Percentiles rank a stretch among this genome's conserved stretches.
phyloP scores from a whole-genome alignment of 2,329 filamentous ascomycete species.

The Endoconidiophora laricicola region DNA sequence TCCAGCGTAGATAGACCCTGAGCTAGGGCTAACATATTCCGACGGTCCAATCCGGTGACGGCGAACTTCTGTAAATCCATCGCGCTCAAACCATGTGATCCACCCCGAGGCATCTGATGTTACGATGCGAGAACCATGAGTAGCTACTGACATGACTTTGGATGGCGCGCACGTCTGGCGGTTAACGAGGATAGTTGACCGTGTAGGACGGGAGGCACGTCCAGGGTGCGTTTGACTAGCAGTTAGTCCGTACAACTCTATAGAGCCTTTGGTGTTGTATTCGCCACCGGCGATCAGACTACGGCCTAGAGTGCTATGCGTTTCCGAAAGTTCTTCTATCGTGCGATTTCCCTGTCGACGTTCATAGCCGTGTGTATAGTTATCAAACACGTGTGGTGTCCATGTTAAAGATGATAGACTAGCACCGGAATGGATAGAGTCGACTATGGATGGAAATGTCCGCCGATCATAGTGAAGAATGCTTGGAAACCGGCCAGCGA shows the following conservation, averaged over 20 bases:
- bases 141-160: conserved; percentile 64
- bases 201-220: not conserved
- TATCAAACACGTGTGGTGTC: conserved; percentile 3
- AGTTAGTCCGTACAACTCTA: conserved; percentile 65
- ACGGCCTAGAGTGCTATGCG: conserved; percentile 31
- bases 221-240: conserved; percentile 11
- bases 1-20: conserved; percentile 33
- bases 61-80: conserved; percentile 49
- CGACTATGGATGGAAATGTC: conserved; percentile 61
- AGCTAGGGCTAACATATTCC: conserved; percentile 23
- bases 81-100: conserved; percentile 80
- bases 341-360: conserved; percentile 20
- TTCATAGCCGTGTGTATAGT: not conserved
- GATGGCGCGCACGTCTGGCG: conserved; percentile 67
- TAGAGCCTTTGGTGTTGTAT: conserved; percentile 78
- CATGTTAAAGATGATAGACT: conserved; percentile 52
- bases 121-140: conserved; percentile 67
- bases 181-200: conserved; percentile 29
- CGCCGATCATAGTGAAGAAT: conserved; percentile 81
- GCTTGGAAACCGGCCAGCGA: conserved; percentile 75
- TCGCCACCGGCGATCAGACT: conserved; percentile 72
- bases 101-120: conserved; percentile 72
- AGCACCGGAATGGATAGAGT: conserved; percentile 70
- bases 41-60: conserved; percentile 38
- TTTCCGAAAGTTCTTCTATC: not conserved